A percentile compares a stretch with the other conserved stretches of the same genome.
Evolutionary conservation across 2,329 filamentous ascomycete species (phyloP).

Genomic region (Hypoxylon sp.): DNA sequence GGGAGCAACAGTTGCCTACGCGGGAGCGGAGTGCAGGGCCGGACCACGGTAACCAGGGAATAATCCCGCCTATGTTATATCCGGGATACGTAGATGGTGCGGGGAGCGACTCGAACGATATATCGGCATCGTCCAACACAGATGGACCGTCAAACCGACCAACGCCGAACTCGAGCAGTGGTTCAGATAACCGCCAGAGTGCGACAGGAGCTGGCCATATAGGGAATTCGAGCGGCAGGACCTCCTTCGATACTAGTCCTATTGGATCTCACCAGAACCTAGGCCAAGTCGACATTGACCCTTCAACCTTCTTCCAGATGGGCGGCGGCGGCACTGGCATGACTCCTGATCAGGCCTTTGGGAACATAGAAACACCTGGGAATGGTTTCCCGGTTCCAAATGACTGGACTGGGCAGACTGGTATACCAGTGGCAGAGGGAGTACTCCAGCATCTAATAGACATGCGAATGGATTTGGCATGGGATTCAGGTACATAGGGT

Average conservation of each 20-base stretch:
- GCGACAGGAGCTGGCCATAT: constrained; percentile 52
- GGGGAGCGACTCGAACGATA: constrained; percentile 62
- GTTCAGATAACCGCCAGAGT: constrained; percentile 60
- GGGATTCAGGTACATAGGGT: constrained; percentile 58
- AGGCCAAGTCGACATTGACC: constrained; percentile 57
- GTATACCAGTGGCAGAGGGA: constrained; percentile 70
- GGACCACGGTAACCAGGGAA: constrained; percentile 28
- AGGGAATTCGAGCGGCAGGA: constrained; percentile 57
- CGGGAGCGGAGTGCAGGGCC: constrained; percentile 45
- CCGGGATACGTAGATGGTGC: constrained; percentile 60
- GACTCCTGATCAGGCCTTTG: constrained; percentile 55
- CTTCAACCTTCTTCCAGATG: constrained; percentile 60
- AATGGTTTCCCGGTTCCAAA: constrained; percentile 61
- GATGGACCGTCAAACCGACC: constrained; percentile 67
- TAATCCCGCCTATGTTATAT: constrained; percentile 39
- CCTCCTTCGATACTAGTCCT: constrained; percentile 68
- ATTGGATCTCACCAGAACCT: constrained; percentile 62
- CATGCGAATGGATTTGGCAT: constrained; percentile 67
- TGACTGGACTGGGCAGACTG: constrained; percentile 63
- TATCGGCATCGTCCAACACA: constrained; percentile 65
- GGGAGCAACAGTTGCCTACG: constrained; percentile 58
- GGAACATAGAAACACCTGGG: constrained; percentile 56
- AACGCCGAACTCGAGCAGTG: constrained; percentile 71
- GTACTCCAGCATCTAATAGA: constrained; percentile 72
- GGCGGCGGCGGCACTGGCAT: constrained; percentile 49